Evolutionary conservation across 495 filamentous ascomycete species (phyloP).

Genomic region (Penicillium steckii): DNA sequence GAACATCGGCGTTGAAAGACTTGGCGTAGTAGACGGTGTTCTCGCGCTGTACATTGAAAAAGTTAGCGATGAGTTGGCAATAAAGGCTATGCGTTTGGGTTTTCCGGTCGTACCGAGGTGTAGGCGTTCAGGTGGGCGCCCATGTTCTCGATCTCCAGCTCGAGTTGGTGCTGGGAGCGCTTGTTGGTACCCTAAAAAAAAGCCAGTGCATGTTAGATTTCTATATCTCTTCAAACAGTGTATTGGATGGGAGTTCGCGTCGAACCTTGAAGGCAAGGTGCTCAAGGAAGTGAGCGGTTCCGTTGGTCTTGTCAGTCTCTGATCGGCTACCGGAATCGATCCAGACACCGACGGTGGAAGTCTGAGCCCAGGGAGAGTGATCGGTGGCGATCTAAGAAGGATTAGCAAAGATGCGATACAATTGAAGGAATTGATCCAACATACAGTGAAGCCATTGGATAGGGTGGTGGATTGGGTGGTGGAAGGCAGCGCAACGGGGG

Average conservation of each 20-base stretch:
- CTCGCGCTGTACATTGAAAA: slow-evolving; percentile 72
- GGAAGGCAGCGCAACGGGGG: slow-evolving; percentile 68
- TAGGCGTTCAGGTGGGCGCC: slow-evolving; percentile 99
- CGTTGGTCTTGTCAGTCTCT: slow-evolving; percentile 98
- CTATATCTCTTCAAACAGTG: background rate
- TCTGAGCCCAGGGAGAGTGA: slow-evolving; percentile 97
- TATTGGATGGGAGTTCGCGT: background rate
- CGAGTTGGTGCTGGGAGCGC: slow-evolving; percentile 90
- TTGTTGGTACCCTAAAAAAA: slow-evolving; percentile 79
- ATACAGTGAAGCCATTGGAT: slow-evolving; percentile 94
- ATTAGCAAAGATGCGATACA: slow-evolving; percentile 38
- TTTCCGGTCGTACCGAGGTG: slow-evolving; percentile 78
- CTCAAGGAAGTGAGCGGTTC: slow-evolving; percentile 98
- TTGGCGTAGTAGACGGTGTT: slow-evolving; percentile 99
- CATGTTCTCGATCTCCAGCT: slow-evolving; percentile 99
- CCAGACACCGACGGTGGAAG: slow-evolving; percentile 97
- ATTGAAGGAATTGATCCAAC: slow-evolving; percentile 32
- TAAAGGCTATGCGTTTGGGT: slow-evolving; percentile 6
- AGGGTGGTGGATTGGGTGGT: slow-evolving; percentile 94
- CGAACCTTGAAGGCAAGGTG: slow-evolving; percentile 97
- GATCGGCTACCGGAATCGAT: slow-evolving; percentile 98
- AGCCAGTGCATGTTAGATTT: slow-evolving; percentile 20
- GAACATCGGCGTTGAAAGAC: slow-evolving; percentile 95
- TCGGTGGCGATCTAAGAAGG: slow-evolving; percentile 84
- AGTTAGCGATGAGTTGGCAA: slow-evolving; percentile 29